Conservation (phyloP, 1,284 basidiomycete species). For the Exobasidium rhododendri region DNA sequence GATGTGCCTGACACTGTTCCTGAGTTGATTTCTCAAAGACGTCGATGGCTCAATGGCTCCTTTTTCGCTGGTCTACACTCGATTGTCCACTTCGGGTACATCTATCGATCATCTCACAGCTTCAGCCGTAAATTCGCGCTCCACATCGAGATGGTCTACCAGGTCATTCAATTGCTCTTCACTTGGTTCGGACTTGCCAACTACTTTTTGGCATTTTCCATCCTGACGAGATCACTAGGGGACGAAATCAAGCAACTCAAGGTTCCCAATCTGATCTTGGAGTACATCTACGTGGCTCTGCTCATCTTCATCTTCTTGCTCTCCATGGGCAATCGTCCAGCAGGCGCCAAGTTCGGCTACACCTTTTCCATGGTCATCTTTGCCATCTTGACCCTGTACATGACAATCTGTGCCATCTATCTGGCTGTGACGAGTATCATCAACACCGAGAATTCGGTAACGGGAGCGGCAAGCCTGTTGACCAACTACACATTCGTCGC, state of each 20-base stretch:
- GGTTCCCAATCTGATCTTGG: constrained; percentile 44
- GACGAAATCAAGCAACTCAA: constrained; percentile 35
- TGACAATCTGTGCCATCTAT: constrained; percentile 47
- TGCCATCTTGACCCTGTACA: constrained; percentile 47
- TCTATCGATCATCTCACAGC: constrained; percentile 51
- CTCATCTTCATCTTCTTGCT: constrained; percentile 53
- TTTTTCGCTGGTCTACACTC: constrained; percentile 53
- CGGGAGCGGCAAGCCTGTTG: constrained; percentile 27
- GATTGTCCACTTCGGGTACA: constrained; percentile 53
- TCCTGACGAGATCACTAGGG: constrained; percentile 43
- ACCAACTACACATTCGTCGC: constrained; percentile 44
- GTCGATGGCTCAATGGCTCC: constrained; percentile 52
- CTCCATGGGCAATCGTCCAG: constrained; percentile 52
- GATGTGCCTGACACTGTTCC: constrained; percentile 48
- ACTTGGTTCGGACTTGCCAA: constrained; percentile 51
- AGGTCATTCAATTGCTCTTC: constrained; percentile 57
- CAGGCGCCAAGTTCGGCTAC: constrained; percentile 45
- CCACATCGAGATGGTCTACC: constrained; percentile 54
- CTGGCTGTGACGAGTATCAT: constrained; percentile 39
- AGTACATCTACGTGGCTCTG: constrained; percentile 52
- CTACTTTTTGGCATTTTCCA: constrained; percentile 41
- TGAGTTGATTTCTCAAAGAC: constrained; percentile 49
- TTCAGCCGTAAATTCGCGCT: constrained; percentile 43
- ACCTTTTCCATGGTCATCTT: constrained; percentile 50
- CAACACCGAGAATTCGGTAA: constrained; percentile 22